These are phyloP conservation scores for Ophiostoma ulmi DNA, from an alignment of 2,329 filamentous ascomycete species.

Conservation along the genomic window DNA sequence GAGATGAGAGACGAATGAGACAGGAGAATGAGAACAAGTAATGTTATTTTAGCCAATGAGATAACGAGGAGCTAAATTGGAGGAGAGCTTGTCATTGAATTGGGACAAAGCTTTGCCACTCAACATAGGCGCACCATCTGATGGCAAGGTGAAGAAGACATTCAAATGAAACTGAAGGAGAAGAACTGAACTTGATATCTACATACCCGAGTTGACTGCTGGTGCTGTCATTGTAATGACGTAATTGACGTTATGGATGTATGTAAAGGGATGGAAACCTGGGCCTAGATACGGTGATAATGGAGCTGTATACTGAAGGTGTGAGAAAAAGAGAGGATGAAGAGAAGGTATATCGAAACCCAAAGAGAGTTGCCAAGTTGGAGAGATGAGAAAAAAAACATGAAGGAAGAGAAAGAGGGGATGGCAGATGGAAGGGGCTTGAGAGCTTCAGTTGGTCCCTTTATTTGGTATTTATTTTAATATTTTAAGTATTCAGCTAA, in stretches of 20 bases:
- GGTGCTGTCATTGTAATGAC: conserved; percentile 28
- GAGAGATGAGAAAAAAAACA: neutral
- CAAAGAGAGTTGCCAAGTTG: neutral
- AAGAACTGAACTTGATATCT: neutral
- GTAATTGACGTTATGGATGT: conserved; percentile 23
- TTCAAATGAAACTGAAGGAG: neutral
- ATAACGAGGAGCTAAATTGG: neutral
- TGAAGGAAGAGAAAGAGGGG: conserved; percentile 3
- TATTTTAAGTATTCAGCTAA: neutral
- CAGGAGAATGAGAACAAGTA: neutral
- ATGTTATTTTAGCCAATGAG: neutral
- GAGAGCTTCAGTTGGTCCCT: neutral
- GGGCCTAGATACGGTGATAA: neutral
- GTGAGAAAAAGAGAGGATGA: neutral
- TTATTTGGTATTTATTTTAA: neutral
- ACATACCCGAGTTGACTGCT: conserved; percentile 24
- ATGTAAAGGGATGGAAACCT: neutral
- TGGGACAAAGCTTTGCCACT: neutral
- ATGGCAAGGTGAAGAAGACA: neutral
- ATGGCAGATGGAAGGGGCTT: neutral
- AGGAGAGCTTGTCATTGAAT: neutral
- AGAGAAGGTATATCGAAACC: neutral
- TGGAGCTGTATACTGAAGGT: neutral
- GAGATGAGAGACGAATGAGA: neutral
- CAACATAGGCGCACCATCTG: neutral